Evolutionary conservation across 2,329 filamentous ascomycete species (phyloP), one percentile per base, ranked within the genome.

Genomic region (Colletotrichum somersetense): DNA sequence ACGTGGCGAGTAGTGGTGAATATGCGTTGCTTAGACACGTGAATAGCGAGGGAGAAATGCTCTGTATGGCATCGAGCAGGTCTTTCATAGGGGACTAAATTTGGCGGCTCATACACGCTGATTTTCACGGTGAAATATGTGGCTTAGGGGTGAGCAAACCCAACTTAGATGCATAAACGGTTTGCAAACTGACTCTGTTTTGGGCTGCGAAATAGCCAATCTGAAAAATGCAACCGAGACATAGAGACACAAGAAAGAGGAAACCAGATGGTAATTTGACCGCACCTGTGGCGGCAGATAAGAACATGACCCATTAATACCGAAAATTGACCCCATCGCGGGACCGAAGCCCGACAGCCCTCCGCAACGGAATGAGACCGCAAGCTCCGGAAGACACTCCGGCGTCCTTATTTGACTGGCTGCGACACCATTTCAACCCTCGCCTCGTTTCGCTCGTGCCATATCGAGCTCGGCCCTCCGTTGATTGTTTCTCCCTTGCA

Each of bases 401-500:
- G 33, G 46, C 30, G 35, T 40, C 33, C 59, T n/a, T 55, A 18
- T 55, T 12, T 16, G 42, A 44, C 44, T 44, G 38, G n/a, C 38
- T 52, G 38, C 16, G 4, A 33, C 26, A 30, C 50, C 16, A 64
- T 44, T 55, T 48, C 61, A 63, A 46, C 5, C 23, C 18, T 11
- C 35, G 35, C 12, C 50, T 55, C 26, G 59, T 40, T 3, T n/a
- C 33, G 38, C 11, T 64, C 33, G 46, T 62, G 33, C n/a, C 46
- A 52, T 35, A 52, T 30, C 33, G 4, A 42, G 69, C 69, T 69
- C 69, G 69, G 62, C 2, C 59, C 65, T 40, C 52, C 53, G 42
- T 52, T 14, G 53, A 42, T 55, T 48, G 66, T 64, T 72, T 44
- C n/a, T 44, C 59, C 59, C 59, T 53, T 69, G 46, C 69, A 68